Evolutionary conservation across 352 stramenopile genomes (phyloP), one percentile per base, ranked within the genome.

Genomic region (Globisporangium irregulare): DNA sequence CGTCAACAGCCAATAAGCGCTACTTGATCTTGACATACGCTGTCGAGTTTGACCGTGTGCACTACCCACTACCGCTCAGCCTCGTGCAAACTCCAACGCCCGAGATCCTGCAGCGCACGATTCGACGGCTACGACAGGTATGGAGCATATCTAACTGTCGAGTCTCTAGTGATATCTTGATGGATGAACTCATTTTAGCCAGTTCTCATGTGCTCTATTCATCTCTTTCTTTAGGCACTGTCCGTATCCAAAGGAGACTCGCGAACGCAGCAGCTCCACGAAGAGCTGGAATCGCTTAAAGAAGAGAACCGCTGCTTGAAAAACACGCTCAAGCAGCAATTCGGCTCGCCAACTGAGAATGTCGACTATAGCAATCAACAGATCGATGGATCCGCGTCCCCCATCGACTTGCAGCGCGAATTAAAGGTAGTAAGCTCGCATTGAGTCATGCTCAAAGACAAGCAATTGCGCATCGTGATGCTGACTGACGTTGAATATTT

Each of bases 11-110:
- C 29, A 80, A 74, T 55, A 98, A 98, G 70, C 75, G 93, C 20
- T 98, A 97, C 73, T 74, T 98, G 10, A 98, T 98, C 64, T 67
- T 98, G 29, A 98, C 94, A 2, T 98, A 98, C 68, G 86, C 86
- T 1, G 93, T 92, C 3, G 92, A 98, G 67, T 98, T 98, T 64
- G 94, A 98, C 58, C 83, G 92, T 29, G 94, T 98, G 9, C 94
- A 98, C 73, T 98, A 97, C 67, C 94, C 94, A 8, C 73, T 98
- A 15, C 94, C 94, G 24, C 77, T 98, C 9, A 79, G 67, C 7
- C 80, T 72, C 29, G 88, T 95, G 46, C 73, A 92, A 51, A 80
- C 71, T 22, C 86, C 92, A 5, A 86, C 76, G 12, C 62, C 78
- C 24, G 81, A 93, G 62, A 79, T 91, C 53, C 76, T 97, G 29